Percentiles rank a stretch among this genome's conserved stretches.
Conservation (phyloP, 306 rosid species). For the Quercus cerris region DNA sequence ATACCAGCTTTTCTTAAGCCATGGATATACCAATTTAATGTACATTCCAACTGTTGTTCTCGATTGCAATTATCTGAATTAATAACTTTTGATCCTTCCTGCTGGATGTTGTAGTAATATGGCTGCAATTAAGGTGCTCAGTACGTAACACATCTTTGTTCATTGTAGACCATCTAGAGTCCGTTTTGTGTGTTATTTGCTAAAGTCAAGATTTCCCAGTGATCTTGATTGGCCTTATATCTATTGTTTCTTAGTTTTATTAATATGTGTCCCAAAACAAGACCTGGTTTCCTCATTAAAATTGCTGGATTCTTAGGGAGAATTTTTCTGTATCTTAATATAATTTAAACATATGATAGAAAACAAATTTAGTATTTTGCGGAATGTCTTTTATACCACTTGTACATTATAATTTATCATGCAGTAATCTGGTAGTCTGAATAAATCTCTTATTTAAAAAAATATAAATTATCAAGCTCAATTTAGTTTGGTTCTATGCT, state of each 20-base stretch:
- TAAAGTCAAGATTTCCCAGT: neutral
- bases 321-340: neutral
- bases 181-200: neutral
- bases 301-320: neutral
- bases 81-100: neutral
- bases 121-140: neutral
- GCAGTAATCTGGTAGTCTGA: neutral
- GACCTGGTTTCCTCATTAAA: neutral
- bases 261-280: neutral
- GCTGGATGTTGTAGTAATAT: neutral
- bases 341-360: neutral
- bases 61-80: neutral
- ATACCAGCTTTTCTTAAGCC: neutral
- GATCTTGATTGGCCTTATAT: too few species aligned
- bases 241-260: neutral
- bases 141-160: neutral
- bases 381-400: neutral
- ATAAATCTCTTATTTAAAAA: neutral
- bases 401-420: neutral
- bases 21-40: neutral
- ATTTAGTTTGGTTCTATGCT: neutral
- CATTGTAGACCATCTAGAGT: neutral
- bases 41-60: neutral
- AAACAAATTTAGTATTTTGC: neutral
- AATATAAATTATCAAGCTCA: neutral